Evolutionary conservation across 345 rosid genomes (phyloP), one percentile per base, ranked within the genome.

Genomic region (Brassica cretica): DNA sequence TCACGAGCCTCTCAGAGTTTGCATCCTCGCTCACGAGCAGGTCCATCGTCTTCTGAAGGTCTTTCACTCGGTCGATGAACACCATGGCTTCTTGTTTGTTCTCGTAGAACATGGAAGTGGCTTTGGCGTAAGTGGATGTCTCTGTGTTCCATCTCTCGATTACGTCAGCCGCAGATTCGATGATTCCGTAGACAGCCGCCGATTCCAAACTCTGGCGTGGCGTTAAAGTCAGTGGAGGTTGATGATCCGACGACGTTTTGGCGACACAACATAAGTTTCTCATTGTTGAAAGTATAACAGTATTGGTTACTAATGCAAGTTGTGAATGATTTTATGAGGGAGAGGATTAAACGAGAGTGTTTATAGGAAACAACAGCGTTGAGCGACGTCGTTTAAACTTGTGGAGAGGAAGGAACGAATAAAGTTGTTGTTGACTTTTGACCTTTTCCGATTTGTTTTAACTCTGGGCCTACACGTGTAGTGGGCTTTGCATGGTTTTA

Each of bases 11-110:
- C 35, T 79, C 85, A 0, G 90, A 88, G 49, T 82, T 29, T 0
- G 87, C 58, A 60, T 86, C 70, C 1, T 78, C 82, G 1, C 74
- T 35, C 16, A 83, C 53, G 5, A 83, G 70, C 8, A 66, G 67
- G 5, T 84, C 88, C 97, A 91, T 93, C 5, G 88, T 78, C 3
- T 83, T 75, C 18, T 88, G 98, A 3, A 93, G 82, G 60, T 81
- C 82, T 27, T 67, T 77, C 16, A 91, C 84, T 64, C 91, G 84
- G 19, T 72, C 73, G 67, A 93, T 63, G 82, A 87, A 93, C 81
- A 77, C 58, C 74, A 63, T 80, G 10, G 97, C 92, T 80, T 91
- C 95, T 4, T 18, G 15, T n/a, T 85, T 89, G 79, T 73, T 66
- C 68, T 87, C 86, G 70, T 84, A 78, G 78, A 88, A 81, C 71